Evolutionary conservation across 2,329 filamentous ascomycete species (phyloP).

Genomic region (Hymenotorrendiella dingleyae): DNA sequence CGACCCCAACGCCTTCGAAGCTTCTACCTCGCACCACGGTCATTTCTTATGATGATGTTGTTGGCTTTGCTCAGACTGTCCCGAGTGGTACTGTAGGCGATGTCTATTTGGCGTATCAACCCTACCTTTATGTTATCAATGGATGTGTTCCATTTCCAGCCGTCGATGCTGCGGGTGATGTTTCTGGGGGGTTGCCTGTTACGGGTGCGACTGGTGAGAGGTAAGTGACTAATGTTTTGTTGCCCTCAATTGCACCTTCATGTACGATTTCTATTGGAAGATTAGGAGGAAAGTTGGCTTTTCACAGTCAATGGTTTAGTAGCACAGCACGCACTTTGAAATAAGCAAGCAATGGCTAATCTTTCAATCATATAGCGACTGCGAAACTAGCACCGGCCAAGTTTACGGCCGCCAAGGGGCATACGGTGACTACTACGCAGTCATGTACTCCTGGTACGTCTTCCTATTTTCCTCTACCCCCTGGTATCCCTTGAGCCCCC

Average conservation of each 20-base stretch:
- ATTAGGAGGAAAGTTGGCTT: no score
- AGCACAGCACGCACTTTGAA: no score
- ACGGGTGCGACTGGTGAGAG: no score
- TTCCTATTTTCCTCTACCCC: neutral
- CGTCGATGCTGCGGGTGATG: conserved; percentile 52
- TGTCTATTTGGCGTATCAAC: conserved; percentile 51
- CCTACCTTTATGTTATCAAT: conserved; percentile 47
- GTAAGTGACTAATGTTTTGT: no score
- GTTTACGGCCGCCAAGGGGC: conserved; percentile 41
- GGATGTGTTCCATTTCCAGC: conserved; percentile 60
- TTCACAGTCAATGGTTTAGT: no score
- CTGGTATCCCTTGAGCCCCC: conserved; percentile 28
- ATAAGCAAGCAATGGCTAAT: no score
- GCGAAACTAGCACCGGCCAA: conserved; percentile 44
- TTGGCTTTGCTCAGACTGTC: conserved; percentile 48
- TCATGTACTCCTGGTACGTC: conserved; percentile 46
- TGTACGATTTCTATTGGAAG: no score
- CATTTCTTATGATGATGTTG: conserved; percentile 41
- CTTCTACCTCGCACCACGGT: conserved; percentile 17
- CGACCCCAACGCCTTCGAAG: neutral
- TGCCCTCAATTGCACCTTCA: no score
- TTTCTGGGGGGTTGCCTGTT: no score
- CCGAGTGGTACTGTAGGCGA: conserved; percentile 41
- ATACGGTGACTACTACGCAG: conserved; percentile 38
- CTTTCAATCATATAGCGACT: no score